phyloP scores from a whole-genome alignment of 805 yeast genomes.

The Yarrowia deformans region DNA sequence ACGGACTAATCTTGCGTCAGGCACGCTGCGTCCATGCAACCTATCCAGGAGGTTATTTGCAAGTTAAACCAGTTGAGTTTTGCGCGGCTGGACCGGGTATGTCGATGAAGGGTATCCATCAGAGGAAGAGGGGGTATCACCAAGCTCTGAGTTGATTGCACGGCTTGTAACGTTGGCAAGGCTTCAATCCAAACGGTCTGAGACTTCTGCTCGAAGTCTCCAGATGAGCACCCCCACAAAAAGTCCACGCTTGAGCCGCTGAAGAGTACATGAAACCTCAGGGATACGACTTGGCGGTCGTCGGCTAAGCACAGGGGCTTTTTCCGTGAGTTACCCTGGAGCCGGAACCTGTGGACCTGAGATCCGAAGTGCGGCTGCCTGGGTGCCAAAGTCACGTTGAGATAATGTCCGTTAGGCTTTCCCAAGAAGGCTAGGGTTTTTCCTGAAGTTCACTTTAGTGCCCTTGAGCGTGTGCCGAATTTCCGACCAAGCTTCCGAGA shows the following conservation, averaged over 20 bases:
- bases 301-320: conserved; percentile 11
- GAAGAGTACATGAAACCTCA: background rate
- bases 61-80: conserved; percentile 12
- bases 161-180: background rate
- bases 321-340: conserved; percentile 31
- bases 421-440: conserved; percentile 19
- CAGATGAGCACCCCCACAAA: background rate
- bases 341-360: background rate
- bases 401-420: conserved; percentile 20
- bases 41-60: conserved; percentile 10
- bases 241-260: background rate
- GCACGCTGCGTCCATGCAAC: background rate
- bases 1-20: conserved; percentile 24
- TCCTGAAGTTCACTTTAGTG: background rate
- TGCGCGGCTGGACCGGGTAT: conserved; percentile 7
- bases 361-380: conserved; percentile 3
- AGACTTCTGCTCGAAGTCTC: background rate
- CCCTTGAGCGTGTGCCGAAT: conserved; percentile 10
- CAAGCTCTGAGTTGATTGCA: background rate
- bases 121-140: background rate
- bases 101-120: background rate
- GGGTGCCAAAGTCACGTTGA: conserved; percentile 9
- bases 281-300: conserved; percentile 3
- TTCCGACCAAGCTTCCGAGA: conserved; percentile 31
- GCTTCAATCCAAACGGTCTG: too few species aligned